Evolutionary conservation across 208 protist species (phyloP).

Genomic region (Trypanosomatidae sp.): DNA sequence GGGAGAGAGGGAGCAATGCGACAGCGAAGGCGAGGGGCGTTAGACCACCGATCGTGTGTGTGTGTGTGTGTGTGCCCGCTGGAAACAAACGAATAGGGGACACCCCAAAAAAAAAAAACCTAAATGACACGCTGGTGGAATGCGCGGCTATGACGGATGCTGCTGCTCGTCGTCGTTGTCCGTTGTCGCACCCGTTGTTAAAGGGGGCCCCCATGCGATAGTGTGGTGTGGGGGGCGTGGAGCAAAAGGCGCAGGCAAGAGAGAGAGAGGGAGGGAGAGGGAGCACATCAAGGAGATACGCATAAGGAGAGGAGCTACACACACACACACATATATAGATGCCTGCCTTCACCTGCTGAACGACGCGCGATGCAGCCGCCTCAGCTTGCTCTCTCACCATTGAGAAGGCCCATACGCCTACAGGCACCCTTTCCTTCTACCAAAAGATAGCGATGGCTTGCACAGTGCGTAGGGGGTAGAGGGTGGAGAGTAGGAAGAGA

Average conservation of each 20-base stretch:
- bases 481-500: slow-evolving; percentile 5
- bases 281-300: background rate
- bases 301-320: background rate
- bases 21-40: background rate
- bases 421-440: background rate
- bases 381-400: background rate
- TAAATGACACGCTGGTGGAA: background rate
- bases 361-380: background rate
- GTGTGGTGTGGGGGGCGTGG: background rate
- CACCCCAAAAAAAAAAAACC: background rate
- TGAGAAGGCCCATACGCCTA: background rate
- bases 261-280: background rate
- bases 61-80: background rate
- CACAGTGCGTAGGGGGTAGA: background rate
- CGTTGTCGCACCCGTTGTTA: no score
- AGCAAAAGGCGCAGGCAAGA: background rate
- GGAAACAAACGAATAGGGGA: background rate
- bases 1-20: background rate
- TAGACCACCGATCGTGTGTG: background rate
- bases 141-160: background rate
- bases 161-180: background rate
- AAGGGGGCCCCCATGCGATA: no score
- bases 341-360: background rate
- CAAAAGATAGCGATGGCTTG: background rate
- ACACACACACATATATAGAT: no score